A percentile compares a stretch with the other conserved stretches of the same genome.
phyloP scores from a whole-genome alignment of 495 filamentous ascomycete genomes.

The Stereocaulon alpinum region DNA sequence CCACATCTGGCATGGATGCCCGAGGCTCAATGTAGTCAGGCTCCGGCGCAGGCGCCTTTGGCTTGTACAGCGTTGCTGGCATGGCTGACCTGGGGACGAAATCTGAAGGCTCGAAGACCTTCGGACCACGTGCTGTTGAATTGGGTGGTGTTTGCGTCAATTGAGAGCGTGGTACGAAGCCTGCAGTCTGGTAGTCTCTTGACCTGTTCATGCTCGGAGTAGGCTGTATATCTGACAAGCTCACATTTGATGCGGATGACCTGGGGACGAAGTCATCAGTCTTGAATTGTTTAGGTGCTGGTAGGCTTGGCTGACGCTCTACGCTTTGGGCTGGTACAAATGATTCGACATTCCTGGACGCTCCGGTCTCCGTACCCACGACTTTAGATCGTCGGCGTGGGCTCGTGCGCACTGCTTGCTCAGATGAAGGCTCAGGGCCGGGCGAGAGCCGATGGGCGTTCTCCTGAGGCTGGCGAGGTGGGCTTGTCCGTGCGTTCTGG shows the following conservation, averaged over 20 bases:
- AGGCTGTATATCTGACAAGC: neutral
- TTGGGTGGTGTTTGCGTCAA: neutral
- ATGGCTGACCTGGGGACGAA: constrained; percentile 6
- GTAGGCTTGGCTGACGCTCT: neutral
- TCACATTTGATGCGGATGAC: neutral
- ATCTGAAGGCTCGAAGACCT: constrained; percentile 2
- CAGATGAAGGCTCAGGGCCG: neutral
- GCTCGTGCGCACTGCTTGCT: constrained; percentile 1
- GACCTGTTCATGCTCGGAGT: neutral
- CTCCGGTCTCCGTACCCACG: neutral
- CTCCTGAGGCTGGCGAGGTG: constrained; percentile 3
- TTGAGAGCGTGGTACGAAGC: neutral
- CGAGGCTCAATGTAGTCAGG: constrained; percentile 12
- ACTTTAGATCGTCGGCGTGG: neutral
- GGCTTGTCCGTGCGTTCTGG: constrained; percentile 3
- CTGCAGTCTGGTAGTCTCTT: neutral
- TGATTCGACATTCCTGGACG: neutral
- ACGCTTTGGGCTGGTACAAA: neutral
- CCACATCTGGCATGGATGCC: constrained; percentile 18
- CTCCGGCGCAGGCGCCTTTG: constrained; percentile 8
- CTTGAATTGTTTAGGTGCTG: neutral
- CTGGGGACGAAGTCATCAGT: neutral
- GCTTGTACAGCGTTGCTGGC: neutral
- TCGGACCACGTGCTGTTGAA: neutral
- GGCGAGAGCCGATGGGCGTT: neutral